Conservation (phyloP, 371 early-diverging fungal genomes). For the Mucor indicus region DNA sequence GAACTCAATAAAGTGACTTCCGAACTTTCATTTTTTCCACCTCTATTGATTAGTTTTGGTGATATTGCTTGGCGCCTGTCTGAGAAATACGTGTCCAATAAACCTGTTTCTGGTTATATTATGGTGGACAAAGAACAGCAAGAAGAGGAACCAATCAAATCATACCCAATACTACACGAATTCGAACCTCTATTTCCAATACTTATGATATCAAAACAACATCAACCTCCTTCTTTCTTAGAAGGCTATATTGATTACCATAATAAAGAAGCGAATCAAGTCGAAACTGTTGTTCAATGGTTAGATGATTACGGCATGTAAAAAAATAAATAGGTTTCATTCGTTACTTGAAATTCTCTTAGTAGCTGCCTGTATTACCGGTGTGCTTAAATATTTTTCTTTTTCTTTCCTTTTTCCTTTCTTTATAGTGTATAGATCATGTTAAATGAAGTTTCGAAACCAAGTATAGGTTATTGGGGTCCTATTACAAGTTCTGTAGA, state of each 20-base stretch:
- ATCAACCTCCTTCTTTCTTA: too few species aligned
- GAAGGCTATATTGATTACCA: slow-evolving; percentile 5
- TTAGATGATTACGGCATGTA: slow-evolving; percentile 23
- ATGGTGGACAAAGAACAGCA: slow-evolving; percentile 7
- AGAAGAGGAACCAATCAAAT: background rate
- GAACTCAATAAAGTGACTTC: slow-evolving; percentile 20
- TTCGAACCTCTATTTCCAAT: slow-evolving; percentile 45
- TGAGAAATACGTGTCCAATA: slow-evolving; percentile 38
- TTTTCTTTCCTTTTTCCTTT: too few species aligned
- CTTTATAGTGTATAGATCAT: too few species aligned
- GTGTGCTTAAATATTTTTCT: too few species aligned
- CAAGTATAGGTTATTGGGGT: slow-evolving; percentile 30
- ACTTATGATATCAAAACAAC: slow-evolving; percentile 13
- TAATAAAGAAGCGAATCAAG: background rate
- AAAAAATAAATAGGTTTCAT: background rate
- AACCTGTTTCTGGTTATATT: slow-evolving; percentile 39
- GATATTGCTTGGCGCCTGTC: slow-evolving; percentile 27
- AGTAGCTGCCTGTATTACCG: too few species aligned
- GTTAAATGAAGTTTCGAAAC: too few species aligned
- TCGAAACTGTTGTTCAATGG: slow-evolving; percentile 15
- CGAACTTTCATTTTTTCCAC: slow-evolving; percentile 37
- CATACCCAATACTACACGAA: slow-evolving; percentile 19
- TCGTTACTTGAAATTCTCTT: too few species aligned
- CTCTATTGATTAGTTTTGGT: slow-evolving; percentile 33
- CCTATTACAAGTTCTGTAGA: slow-evolving; percentile 41